phyloP scores from a whole-genome alignment of 2,329 filamentous ascomycete genomes.

The Botryotinia convoluta region DNA sequence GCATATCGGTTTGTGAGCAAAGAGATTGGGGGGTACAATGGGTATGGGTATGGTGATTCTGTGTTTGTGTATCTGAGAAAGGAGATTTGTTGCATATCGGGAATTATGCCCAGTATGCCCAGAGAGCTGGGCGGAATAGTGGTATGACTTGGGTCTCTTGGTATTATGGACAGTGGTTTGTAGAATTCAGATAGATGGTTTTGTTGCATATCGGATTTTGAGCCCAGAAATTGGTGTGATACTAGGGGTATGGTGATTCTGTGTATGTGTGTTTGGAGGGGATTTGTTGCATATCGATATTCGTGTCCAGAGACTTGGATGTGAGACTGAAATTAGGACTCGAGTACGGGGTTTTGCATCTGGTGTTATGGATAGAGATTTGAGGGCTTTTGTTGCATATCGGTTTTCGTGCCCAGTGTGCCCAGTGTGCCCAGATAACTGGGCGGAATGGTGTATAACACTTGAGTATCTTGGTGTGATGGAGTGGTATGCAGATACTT shows the following conservation, averaged over 20 bases:
- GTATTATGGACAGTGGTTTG: too few relatives aligned
- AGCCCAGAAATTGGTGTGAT: too few relatives aligned
- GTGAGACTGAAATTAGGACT: neutral
- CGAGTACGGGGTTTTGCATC: neutral
- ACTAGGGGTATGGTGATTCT: too few relatives aligned
- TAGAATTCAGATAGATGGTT: too few relatives aligned
- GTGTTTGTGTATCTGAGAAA: too few relatives aligned
- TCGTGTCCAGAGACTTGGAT: neutral
- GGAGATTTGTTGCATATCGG: neutral
- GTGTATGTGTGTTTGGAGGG: too few relatives aligned
- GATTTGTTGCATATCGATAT: neutral
- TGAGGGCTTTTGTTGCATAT: neutral
- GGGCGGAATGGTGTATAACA: neutral
- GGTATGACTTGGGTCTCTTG: too few relatives aligned
- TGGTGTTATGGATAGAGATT: neutral
- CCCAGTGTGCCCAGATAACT: neutral
- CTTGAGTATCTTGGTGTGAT: neutral
- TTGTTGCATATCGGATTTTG: too few relatives aligned
- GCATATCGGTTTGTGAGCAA: neutral
- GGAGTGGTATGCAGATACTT: neutral
- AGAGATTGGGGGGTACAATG: too few relatives aligned
- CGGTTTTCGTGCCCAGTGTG: neutral
- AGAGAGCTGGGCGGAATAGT: too few relatives aligned
- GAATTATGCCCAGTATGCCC: neutral
- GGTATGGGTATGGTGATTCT: too few relatives aligned